A percentile compares a stretch with the other conserved stretches of the same genome.
These are phyloP conservation scores for Phoenix roebelenii DNA, from an alignment of 176 grass and related monocot genomes.

Conservation along the genomic window DNA sequence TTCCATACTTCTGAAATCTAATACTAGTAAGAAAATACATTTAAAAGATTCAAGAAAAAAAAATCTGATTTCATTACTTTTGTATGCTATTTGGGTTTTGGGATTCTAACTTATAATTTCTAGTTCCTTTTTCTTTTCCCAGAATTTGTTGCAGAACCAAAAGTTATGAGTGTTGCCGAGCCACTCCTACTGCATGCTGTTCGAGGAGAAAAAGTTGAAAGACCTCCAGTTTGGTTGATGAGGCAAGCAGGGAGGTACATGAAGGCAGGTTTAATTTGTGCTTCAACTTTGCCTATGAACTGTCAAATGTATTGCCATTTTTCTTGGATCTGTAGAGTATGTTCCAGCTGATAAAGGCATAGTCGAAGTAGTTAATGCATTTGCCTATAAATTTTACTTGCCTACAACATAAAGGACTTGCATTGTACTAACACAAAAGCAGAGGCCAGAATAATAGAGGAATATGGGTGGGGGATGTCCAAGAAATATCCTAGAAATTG, in stretches of 20 bases:
- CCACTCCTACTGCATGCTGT: slow-evolving; percentile 75
- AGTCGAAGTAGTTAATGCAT: too few species aligned
- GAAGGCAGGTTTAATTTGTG: slow-evolving; percentile 67
- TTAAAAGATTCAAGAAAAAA: too few species aligned
- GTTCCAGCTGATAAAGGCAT: too few species aligned
- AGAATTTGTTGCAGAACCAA: slow-evolving; percentile 53
- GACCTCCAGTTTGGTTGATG: slow-evolving; percentile 96
- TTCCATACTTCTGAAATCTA: too few species aligned
- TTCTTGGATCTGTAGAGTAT: background rate
- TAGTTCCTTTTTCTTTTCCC: slow-evolving; percentile 4
- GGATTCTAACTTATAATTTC: background rate
- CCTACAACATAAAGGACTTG: too few species aligned
- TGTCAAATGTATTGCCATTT: background rate
- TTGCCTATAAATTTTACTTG: too few species aligned
- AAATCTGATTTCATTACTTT: background rate
- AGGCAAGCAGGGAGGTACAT: slow-evolving; percentile 99
- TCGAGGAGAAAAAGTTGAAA: slow-evolving; percentile 72
- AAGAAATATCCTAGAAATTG: too few species aligned
- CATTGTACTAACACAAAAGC: too few species aligned
- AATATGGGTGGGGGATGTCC: too few species aligned
- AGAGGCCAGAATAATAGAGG: too few species aligned
- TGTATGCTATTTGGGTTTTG: background rate
- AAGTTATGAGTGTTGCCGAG: slow-evolving; percentile 32
- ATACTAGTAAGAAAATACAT: too few species aligned
- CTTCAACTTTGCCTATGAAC: background rate